These are phyloP conservation scores for Cladosporium cucumerinum DNA, from an alignment of 2,329 filamentous ascomycete species.

Conservation along the genomic window DNA sequence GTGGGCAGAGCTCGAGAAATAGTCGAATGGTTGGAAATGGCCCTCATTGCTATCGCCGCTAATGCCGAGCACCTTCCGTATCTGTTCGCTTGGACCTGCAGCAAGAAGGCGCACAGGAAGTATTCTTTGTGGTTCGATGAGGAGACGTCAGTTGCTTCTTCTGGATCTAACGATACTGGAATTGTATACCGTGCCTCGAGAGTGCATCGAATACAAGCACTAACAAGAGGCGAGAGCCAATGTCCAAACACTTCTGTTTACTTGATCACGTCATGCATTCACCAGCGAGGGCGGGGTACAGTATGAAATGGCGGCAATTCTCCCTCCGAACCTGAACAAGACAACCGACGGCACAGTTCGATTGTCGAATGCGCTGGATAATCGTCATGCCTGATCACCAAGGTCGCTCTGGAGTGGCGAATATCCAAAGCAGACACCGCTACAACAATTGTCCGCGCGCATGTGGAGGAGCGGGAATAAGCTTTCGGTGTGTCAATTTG, in stretches of 20 bases:
- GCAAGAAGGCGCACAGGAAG: neutral
- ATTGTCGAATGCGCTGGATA: neutral
- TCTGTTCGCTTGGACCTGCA: slow-evolving; percentile 6
- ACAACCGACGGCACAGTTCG: neutral
- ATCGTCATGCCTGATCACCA: neutral
- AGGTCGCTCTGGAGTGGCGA: neutral
- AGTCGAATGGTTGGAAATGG: slow-evolving; percentile 8
- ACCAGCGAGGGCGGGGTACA: neutral
- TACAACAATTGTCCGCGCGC: neutral
- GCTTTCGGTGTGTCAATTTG: neutral
- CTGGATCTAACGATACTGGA: neutral
- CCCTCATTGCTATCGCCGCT: slow-evolving; percentile 9
- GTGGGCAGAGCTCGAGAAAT: slow-evolving; percentile 10
- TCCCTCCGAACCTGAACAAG: neutral
- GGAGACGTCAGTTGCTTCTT: neutral
- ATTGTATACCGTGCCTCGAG: neutral
- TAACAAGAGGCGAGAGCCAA: neutral
- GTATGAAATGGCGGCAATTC: neutral
- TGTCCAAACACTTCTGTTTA: neutral
- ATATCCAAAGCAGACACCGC: neutral
- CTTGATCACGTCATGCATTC: neutral
- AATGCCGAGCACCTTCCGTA: slow-evolving; percentile 13
- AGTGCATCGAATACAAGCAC: neutral
- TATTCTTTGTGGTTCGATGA: neutral
- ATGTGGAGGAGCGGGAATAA: neutral